Conservation (phyloP, 169 alveolate species). For the Babesia microti region DNA sequence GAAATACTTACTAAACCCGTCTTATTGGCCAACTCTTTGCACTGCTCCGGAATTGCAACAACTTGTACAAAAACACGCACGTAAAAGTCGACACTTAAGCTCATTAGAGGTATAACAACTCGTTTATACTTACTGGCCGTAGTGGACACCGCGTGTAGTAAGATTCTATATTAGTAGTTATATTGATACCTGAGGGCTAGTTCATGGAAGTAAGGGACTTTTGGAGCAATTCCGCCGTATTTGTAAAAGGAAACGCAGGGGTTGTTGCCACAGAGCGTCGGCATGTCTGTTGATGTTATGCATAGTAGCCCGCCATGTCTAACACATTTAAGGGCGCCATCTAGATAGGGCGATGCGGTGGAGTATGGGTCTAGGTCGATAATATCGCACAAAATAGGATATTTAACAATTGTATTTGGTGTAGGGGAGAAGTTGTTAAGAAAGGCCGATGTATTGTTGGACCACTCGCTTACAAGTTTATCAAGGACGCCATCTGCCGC, state of each 20-base stretch:
- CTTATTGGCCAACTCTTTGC: conserved; percentile 70
- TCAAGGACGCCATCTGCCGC: conserved; percentile 17
- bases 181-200: conserved; percentile 75
- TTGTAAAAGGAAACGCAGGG: conserved; percentile 87
- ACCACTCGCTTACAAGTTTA: conserved; percentile 9
- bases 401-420: conserved; percentile 4
- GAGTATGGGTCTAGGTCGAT: conserved; percentile 92
- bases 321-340: conserved; percentile 76
- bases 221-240: conserved; percentile 80
- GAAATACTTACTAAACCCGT: conserved; percentile 60
- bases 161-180: no score
- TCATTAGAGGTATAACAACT: conserved; percentile 73
- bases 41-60: conserved; percentile 63
- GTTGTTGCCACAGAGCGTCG: conserved; percentile 85
- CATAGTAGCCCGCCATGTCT: conserved; percentile 80
- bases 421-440: background rate
- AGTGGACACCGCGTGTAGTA: conserved; percentile 69
- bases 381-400: conserved; percentile 48
- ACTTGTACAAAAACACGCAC: conserved; percentile 80
- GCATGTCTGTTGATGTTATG: conserved; percentile 91
- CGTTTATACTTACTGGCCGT: conserved; percentile 82
- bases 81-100: conserved; percentile 85
- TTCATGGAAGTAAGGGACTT: conserved; percentile 80
- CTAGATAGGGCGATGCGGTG: conserved; percentile 81
- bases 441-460: conserved; percentile 3